Percentiles rank a stretch among this genome's conserved stretches.
These are phyloP conservation scores for Apiospora rasikravindrae DNA, from an alignment of 2,329 filamentous ascomycete genomes.

Conservation along the genomic window DNA sequence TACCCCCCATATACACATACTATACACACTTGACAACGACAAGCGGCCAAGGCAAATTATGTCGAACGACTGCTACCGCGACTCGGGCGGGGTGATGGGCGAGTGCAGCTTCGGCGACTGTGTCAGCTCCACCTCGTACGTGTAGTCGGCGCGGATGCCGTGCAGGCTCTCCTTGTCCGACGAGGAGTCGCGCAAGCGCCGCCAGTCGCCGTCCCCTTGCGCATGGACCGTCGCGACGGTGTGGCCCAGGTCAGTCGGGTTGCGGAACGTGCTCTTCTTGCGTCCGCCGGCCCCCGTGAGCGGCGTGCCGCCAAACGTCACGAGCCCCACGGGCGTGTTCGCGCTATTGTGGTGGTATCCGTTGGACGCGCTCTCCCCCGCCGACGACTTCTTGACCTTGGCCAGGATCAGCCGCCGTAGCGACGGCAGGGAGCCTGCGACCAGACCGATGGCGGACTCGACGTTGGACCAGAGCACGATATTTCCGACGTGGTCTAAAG, in stretches of 20 bases:
- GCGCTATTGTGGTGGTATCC: neutral
- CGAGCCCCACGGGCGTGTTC: neutral
- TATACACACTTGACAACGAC: neutral
- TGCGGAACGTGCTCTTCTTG: slow-evolving; percentile 18
- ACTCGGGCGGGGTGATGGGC: neutral
- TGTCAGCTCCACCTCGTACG: slow-evolving; percentile 24
- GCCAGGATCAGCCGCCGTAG: slow-evolving; percentile 25
- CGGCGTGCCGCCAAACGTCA: slow-evolving; percentile 15
- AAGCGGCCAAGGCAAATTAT: neutral
- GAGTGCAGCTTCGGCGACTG: slow-evolving; percentile 17
- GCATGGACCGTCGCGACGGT: slow-evolving; percentile 12
- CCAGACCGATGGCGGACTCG: slow-evolving; percentile 29
- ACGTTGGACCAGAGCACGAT: slow-evolving; percentile 32
- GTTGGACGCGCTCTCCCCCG: neutral
- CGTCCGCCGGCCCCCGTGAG: slow-evolving; percentile 5
- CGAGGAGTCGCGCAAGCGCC: slow-evolving; percentile 14
- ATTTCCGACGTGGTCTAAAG: slow-evolving; percentile 30
- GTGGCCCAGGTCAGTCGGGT: slow-evolving; percentile 19
- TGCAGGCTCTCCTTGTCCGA: slow-evolving; percentile 11
- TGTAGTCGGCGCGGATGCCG: slow-evolving; percentile 26
- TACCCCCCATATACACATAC: neutral
- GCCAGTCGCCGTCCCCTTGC: slow-evolving; percentile 20
- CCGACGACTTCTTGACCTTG: slow-evolving; percentile 19
- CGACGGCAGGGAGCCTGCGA: slow-evolving; percentile 26
- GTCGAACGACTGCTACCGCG: neutral